A percentile compares a stretch with the other conserved stretches of the same genome.
These are phyloP conservation scores for Eucalyptus sp. DNA, from an alignment of 345 rosid genomes.

Conservation along the genomic window DNA sequence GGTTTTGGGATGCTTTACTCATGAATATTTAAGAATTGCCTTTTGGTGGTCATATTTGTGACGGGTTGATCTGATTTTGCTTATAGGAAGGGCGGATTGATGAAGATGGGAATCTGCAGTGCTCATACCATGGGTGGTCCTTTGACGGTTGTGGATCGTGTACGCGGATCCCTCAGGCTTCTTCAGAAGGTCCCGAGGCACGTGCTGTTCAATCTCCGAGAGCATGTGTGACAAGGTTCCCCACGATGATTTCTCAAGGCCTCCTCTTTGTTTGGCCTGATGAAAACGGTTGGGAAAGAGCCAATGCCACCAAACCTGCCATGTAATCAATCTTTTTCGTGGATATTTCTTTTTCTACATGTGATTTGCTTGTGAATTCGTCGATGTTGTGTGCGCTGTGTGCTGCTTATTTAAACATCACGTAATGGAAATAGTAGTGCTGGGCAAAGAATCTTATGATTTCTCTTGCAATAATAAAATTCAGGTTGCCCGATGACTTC, in stretches of 20 bases:
- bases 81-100: conserved; percentile 85
- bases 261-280: conserved; percentile 98
- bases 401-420: neutral
- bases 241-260: conserved; percentile 89
- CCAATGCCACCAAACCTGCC: conserved; percentile 60
- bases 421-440: neutral
- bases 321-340: conserved; percentile 19
- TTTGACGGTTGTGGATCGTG: conserved; percentile 88
- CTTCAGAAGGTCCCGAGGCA: conserved; percentile 88
- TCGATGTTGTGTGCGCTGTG: neutral
- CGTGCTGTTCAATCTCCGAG: conserved; percentile 72
- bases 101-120: conserved; percentile 94
- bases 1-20: neutral
- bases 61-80: neutral
- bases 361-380: neutral
- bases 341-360: neutral
- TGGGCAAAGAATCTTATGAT: neutral
- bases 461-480: neutral
- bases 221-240: conserved; percentile 74
- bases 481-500: conserved; percentile 88
- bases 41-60: neutral
- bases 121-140: conserved; percentile 99
- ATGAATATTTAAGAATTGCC: neutral
- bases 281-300: conserved; percentile 80
- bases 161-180: conserved; percentile 79